Evolutionary conservation across 2,329 filamentous ascomycete genomes (phyloP).

Genomic region (Ophiostoma ips): DNA sequence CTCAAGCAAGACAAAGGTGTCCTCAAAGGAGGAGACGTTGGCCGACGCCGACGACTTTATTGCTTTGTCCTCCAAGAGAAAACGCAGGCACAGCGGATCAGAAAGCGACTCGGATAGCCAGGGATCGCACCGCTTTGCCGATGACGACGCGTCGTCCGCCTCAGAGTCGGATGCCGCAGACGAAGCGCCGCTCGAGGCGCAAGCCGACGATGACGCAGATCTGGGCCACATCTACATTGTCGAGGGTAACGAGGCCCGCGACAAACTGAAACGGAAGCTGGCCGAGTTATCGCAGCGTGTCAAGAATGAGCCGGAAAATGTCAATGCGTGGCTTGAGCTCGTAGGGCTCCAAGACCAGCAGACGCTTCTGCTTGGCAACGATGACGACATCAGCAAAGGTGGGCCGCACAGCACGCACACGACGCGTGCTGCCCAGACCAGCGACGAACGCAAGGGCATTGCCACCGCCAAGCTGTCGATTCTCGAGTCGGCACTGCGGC

Average conservation of each 20-base stretch:
- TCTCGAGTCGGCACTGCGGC: conserved; percentile 60
- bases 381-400: conserved; percentile 15
- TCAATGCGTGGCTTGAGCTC: conserved; percentile 63
- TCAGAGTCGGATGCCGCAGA: not conserved
- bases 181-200: not conserved
- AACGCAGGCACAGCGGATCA: not conserved
- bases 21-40: not conserved
- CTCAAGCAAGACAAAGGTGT: not conserved
- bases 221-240: conserved; percentile 15
- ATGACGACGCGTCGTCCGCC: not conserved
- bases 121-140: not conserved
- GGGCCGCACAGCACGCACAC: not conserved
- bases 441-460: conserved; percentile 51
- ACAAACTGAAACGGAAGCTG: conserved; percentile 6
- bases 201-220: conserved; percentile 18
- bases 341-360: conserved; percentile 63
- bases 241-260: conserved; percentile 9
- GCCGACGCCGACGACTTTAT: not conserved
- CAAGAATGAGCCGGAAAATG: conserved; percentile 50
- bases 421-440: conserved; percentile 22
- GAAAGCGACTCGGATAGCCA: not conserved
- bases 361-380: conserved; percentile 26
- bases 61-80: not conserved
- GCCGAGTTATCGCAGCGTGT: conserved; percentile 46
- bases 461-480: conserved; percentile 70